Base-by-base conservation (phyloP, 2,329 filamentous ascomycete genomes). In the Cordyceps farinosa region DNA sequence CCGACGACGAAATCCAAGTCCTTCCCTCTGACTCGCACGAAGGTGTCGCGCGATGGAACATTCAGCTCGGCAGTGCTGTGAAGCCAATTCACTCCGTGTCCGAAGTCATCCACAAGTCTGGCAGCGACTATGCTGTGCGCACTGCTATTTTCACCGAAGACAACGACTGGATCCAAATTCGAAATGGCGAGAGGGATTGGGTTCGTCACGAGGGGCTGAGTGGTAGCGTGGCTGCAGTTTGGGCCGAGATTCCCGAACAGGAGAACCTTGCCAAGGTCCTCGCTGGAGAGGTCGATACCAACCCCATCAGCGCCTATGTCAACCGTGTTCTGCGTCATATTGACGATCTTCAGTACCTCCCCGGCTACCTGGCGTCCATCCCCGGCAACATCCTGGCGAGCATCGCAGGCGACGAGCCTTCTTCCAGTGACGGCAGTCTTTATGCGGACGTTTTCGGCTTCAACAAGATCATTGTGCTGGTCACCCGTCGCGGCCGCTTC, bases 241-340 rank as follows among this genome's bases (percentile, higher is more conserved):
- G 91, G 84, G 90, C 89, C 0, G 90, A 94, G 56, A 84, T 91
- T 6, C 87, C 89, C 13, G 86, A 89, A 67, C 84, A 84, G 17
- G 90, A 93, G 72, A 84, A 87, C 58, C 80, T 97, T 55, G 92
- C 88, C 6, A 88, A 90, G 73, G 90, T 92, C 36, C 81, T 98
- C 8, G 90, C 96, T 68, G 85, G 90, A 30, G 94, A 99, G 76
- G 90, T 91, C 4, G 90, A 97, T 72, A 90, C 89, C 70, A 96
- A 90, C 72, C 82, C 91, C 3, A 71, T 91, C 6, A 81, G 84
- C 11, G 95, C 95, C n/a, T 99, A 97, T 71, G 78, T 94, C 34
- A 92, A 97, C 76, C 89, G 95, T 15, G 82, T 97, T 15, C 89
- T 84, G 66, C 90, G 95, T 52, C 95, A 99, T 72, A 70, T 92